A percentile compares a stretch with the other conserved stretches of the same genome.
phyloP scores from a whole-genome alignment of 306 rosid species.

The Vigna trinervia region DNA sequence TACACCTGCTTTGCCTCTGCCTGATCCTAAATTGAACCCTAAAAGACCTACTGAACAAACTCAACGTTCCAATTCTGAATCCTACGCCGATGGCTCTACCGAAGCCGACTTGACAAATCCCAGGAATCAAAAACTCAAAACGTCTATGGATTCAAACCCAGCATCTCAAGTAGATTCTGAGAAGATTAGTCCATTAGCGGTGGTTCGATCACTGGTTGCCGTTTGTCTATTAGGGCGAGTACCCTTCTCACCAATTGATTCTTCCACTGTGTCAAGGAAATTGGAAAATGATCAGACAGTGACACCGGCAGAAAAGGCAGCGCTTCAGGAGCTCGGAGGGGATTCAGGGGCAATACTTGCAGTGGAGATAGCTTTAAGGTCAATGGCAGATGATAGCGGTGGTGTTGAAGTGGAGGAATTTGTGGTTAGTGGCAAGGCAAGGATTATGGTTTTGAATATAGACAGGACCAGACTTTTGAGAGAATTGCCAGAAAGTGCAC shows the following conservation, averaged over 20 bases:
- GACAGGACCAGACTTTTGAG: constrained; percentile 78
- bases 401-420: constrained; percentile 89
- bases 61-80: constrained; percentile 40
- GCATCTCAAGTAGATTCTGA: constrained; percentile 46
- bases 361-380: constrained; percentile 91
- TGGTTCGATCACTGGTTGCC: constrained; percentile 88
- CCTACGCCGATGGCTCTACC: constrained; percentile 30
- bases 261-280: constrained; percentile 83
- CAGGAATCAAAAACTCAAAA: constrained; percentile 45
- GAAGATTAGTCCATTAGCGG: constrained; percentile 61
- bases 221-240: constrained; percentile 77
- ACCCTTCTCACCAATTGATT: constrained; percentile 86
- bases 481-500: constrained; percentile 84
- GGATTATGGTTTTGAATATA: constrained; percentile 81
- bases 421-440: constrained; percentile 87
- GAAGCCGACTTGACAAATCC: constrained; percentile 48
- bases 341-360: constrained; percentile 82
- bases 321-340: constrained; percentile 82
- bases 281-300: constrained; percentile 76
- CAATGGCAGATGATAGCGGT: constrained; percentile 86
- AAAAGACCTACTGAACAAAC: constrained; percentile 35
- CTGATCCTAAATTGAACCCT: constrained; percentile 61
- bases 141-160: constrained; percentile 37
- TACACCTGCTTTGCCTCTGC: constrained; percentile 73
- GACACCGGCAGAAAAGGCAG: constrained; percentile 66